These are phyloP conservation scores for Cystofilobasidium bisporidii DNA, from an alignment of 768 basidiomycete genomes.

Conservation along the genomic window DNA sequence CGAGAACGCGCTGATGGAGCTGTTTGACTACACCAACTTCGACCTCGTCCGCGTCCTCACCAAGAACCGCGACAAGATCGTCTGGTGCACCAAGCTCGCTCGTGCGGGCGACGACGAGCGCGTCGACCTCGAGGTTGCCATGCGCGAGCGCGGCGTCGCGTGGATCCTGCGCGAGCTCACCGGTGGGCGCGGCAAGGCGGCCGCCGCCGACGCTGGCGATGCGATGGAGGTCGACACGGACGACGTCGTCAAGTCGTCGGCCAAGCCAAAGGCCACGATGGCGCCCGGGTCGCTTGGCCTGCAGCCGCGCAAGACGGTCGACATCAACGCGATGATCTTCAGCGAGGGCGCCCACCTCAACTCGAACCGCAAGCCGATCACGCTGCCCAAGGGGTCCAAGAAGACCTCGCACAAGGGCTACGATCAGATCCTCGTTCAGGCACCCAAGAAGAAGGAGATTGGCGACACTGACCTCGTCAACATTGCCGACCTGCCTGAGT, in stretches of 20 bases:
- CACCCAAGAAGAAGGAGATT: constrained; percentile 60
- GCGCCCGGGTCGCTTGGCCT: constrained; percentile 70
- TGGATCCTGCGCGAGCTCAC: constrained; percentile 87
- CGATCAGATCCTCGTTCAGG: constrained; percentile 95
- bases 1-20: constrained; percentile 91
- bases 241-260: constrained; percentile 29
- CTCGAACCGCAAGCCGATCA: constrained; percentile 91
- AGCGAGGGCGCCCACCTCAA: constrained; percentile 91
- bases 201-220: constrained; percentile 40
- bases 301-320: constrained; percentile 73
- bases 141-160: constrained; percentile 92
- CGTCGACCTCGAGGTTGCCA: constrained; percentile 89
- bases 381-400: constrained; percentile 93
- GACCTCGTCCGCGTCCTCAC: constrained; percentile 79
- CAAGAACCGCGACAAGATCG: constrained; percentile 89
- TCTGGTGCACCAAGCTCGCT: constrained; percentile 96
- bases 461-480: constrained; percentile 53
- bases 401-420: constrained; percentile 93
- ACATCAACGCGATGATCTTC: constrained; percentile 92
- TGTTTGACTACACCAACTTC: constrained; percentile 89
- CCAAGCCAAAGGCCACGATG: constrained; percentile 63
- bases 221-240: constrained; percentile 71
- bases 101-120: constrained; percentile 78
- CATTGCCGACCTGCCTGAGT: constrained; percentile 62
- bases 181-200: constrained; percentile 55